Base-by-base conservation (phyloP, 2,329 filamentous ascomycete species). In the Sporothrix brasiliensis region DNA sequence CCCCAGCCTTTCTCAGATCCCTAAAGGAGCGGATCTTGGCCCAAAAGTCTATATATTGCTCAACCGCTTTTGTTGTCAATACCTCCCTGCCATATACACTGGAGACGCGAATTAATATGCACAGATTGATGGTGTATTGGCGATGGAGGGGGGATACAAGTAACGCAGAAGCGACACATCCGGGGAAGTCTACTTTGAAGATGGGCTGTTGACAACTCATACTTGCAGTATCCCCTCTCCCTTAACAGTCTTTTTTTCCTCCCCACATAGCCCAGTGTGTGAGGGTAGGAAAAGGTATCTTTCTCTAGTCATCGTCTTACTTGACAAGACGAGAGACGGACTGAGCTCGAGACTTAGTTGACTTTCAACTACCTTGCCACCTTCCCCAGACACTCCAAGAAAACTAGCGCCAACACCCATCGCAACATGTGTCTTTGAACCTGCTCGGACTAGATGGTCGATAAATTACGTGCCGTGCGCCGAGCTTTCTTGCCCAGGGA, bases 391-490 rank as follows among this genome's bases (percentile, higher is more conserved):
- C 11, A 44, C 41, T 49, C 54, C 16, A 24, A 6, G 24, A 24
- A 61, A 16, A 4, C 39, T 65, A 65, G 61, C 44, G 61, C 61
- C 61, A 50, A 50, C 61, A 50, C 61, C 24, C 41, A 50, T 50
- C 61, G 30, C 60, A 39, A 41, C 61, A 65, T 30, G 24, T 65
- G 6, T 11, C 44, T 44, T 65, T 65, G 24, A 3, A 9, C 27
- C 16, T 50, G 24, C 16, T 65, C 13, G 61, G 61, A 65, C 61
- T 65, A 65, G 44, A 34, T 65, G 44, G 24, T 50, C 24, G 47
- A 49, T 65, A 30, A n/a, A 34, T 65, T 50, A 65, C 50, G 61
- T 65, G 61, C 61, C 44, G 44, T n/a, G 24, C 44, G 27, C 61
- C 44, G 44, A 27, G 24, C 61, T 34, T 30, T 49, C 60, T 41